Percentiles rank a stretch among this genome's conserved stretches.
Evolutionary conservation across 306 rosid species (phyloP).

Genomic region (Vigna nakashimae): DNA sequence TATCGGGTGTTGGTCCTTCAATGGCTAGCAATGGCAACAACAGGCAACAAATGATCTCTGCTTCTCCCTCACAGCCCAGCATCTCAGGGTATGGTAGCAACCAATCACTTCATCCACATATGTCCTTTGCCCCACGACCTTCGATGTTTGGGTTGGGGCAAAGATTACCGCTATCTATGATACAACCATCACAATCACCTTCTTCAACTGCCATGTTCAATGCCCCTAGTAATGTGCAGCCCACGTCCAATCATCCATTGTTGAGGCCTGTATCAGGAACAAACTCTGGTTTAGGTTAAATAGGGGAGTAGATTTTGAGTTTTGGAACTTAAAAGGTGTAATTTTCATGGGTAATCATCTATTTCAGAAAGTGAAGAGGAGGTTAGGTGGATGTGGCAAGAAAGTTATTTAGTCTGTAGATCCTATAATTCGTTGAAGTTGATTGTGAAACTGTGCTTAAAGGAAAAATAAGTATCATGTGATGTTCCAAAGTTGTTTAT

Average conservation of each 20-base stretch:
- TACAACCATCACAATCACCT: constrained; percentile 74
- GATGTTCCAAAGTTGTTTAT: constrained; percentile 40
- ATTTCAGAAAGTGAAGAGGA: constrained; percentile 59
- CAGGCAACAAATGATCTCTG: constrained; percentile 80
- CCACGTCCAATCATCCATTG: constrained; percentile 74
- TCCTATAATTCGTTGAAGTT: constrained; percentile 64
- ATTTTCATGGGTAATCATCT: constrained; percentile 55
- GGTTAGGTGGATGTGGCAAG: constrained; percentile 50
- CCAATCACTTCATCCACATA: constrained; percentile 84
- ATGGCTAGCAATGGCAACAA: constrained; percentile 67
- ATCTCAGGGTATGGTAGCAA: constrained; percentile 74
- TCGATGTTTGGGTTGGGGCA: constrained; percentile 87
- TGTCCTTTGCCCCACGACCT: constrained; percentile 82
- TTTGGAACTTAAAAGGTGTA: constrained; percentile 46
- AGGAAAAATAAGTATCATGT: constrained; percentile 53
- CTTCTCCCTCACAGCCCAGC: constrained; percentile 85
- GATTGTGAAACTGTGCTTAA: constrained; percentile 54
- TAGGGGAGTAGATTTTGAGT: constrained; percentile 49
- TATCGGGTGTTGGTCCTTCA: constrained; percentile 74
- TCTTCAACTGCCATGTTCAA: constrained; percentile 77
- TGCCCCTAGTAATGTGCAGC: constrained; percentile 67
- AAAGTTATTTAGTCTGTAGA: constrained; percentile 52
- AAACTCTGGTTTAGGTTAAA: constrained; percentile 89
- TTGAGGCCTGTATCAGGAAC: constrained; percentile 89
- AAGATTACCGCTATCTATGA: constrained; percentile 81